A percentile compares a stretch with the other conserved stretches of the same genome.
Evolutionary conservation across 208 protist species (phyloP).

Genomic region (Trypanosoma platydactyli): DNA sequence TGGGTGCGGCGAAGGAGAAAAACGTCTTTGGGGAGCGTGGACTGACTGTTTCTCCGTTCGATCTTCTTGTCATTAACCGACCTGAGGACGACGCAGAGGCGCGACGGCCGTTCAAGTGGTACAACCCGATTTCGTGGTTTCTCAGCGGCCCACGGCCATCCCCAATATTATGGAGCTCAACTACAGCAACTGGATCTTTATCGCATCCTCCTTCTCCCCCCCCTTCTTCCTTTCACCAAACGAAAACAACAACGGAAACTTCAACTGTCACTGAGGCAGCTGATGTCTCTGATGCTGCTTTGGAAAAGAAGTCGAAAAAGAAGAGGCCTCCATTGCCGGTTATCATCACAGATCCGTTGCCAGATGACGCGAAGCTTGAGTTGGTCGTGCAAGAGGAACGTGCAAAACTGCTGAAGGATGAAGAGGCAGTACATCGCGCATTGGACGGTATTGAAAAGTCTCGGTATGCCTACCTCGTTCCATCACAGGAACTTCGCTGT

Average conservation of each 20-base stretch:
- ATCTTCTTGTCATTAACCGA: conserved; percentile 70
- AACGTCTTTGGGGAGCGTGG: conserved; percentile 47
- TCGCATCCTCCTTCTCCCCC: not conserved
- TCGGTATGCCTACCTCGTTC: conserved; percentile 66
- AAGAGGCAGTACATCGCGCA: conserved; percentile 55
- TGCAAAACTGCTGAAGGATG: conserved; percentile 53
- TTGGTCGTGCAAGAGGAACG: conserved; percentile 54
- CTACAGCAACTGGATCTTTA: not conserved
- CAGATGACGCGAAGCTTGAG: conserved; percentile 47
- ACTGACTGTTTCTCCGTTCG: conserved; percentile 29
- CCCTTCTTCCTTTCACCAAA: not conserved
- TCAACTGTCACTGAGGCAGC: not conserved
- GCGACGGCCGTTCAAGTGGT: conserved; percentile 49
- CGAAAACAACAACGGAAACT: conserved; percentile 1
- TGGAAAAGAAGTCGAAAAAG: too few species aligned
- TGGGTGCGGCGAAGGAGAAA: conserved; percentile 50
- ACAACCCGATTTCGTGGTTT: conserved; percentile 78
- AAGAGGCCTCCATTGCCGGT: conserved; percentile 48
- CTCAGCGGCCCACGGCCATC: conserved; percentile 45
- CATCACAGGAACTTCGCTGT: conserved; percentile 53
- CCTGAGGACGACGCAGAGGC: conserved; percentile 38
- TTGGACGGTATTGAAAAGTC: conserved; percentile 80
- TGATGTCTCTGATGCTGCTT: conserved; percentile 4
- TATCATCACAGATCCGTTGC: conserved; percentile 44
- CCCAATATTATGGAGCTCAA: conserved; percentile 29